A percentile compares a stretch with the other conserved stretches of the same genome.
Evolutionary conservation across 1,284 basidiomycete species (phyloP).

Genomic region (Agaricales sp.): DNA sequence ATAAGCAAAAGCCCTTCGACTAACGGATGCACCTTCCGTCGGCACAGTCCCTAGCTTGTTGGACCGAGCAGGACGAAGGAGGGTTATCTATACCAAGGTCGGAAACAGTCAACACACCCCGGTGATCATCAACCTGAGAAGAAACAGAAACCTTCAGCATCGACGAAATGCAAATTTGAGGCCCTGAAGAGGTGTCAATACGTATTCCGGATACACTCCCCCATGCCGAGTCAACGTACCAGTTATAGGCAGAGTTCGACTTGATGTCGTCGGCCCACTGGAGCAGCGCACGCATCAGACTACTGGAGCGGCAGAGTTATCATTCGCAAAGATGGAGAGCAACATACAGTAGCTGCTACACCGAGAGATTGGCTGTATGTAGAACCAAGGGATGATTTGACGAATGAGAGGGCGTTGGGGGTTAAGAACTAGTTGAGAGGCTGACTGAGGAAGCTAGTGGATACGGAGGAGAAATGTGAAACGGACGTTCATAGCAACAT

Average conservation of each 20-base stretch:
- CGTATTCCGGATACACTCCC: not conserved
- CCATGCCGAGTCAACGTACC: slow-evolving; percentile 16
- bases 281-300: not conserved
- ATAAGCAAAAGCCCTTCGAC: slow-evolving; percentile 12
- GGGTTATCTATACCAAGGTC: slow-evolving; percentile 29
- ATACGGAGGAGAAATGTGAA: no score
- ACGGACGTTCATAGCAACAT: no score
- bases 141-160: slow-evolving; percentile 31
- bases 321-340: not conserved
- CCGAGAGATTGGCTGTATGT: slow-evolving; percentile 32
- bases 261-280: slow-evolving; percentile 39
- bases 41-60: slow-evolving; percentile 32
- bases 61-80: slow-evolving; percentile 36
- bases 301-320: not conserved
- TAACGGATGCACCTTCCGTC: slow-evolving; percentile 30
- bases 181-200: slow-evolving; percentile 18
- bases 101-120: slow-evolving; percentile 2
- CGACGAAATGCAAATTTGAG: slow-evolving; percentile 33
- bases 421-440: no score
- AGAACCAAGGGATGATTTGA: slow-evolving; percentile 31
- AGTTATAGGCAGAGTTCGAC: slow-evolving; percentile 25
- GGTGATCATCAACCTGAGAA: not conserved
- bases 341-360: slow-evolving; percentile 30
- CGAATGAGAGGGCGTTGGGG: slow-evolving; percentile 32
- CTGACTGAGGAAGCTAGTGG: slow-evolving; percentile 16